A percentile compares a stretch with the other conserved stretches of the same genome.
Conservation (phyloP, 192 early-diverging fungal genomes). For the Backusella mclennaniae region DNA sequence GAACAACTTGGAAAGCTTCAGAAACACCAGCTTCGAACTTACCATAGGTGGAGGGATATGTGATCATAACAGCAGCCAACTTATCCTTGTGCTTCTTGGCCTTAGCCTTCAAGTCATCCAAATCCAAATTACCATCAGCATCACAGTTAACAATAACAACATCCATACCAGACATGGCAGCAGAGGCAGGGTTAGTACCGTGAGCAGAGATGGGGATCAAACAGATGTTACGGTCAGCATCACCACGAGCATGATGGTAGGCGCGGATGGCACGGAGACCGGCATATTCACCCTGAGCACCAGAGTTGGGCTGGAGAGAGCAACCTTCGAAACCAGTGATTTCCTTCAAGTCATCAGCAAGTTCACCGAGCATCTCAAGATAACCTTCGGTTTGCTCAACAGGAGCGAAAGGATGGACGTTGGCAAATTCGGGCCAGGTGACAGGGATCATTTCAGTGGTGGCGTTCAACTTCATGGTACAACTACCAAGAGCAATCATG, state of each 20-base stretch:
- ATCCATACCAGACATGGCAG: slow-evolving; percentile 95
- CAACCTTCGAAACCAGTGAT: slow-evolving; percentile 95
- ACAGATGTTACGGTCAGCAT: slow-evolving; percentile 86
- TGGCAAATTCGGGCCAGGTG: slow-evolving; percentile 95
- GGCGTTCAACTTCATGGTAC: slow-evolving; percentile 99
- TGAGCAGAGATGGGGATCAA: slow-evolving; percentile 98
- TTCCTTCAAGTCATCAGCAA: slow-evolving; percentile 84
- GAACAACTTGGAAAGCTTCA: slow-evolving; percentile 90
- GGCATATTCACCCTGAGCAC: slow-evolving; percentile 99
- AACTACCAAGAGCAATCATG: slow-evolving; percentile 98
- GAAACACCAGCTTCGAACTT: slow-evolving; percentile 92
- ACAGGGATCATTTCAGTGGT: slow-evolving; percentile 99
- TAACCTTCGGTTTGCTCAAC: slow-evolving; percentile 94
- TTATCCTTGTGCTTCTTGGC: slow-evolving; percentile 82
- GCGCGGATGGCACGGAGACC: slow-evolving; percentile 93
- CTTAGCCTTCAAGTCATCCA: slow-evolving; percentile 86
- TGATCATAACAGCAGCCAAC: slow-evolving; percentile 97
- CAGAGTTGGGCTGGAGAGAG: slow-evolving; percentile 97
- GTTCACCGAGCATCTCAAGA: slow-evolving; percentile 80
- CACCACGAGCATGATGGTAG: slow-evolving; percentile 84
- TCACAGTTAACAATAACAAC: slow-evolving; percentile 94
- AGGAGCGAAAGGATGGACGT: slow-evolving; percentile 97
- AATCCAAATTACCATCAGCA: slow-evolving; percentile 89
- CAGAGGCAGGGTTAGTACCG: slow-evolving; percentile 98
- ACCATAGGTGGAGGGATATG: slow-evolving; percentile 98